Percentiles rank a stretch among this genome's conserved stretches.
Evolutionary conservation across 306 rosid species (phyloP).

Genomic region (Trifolium dubium): DNA sequence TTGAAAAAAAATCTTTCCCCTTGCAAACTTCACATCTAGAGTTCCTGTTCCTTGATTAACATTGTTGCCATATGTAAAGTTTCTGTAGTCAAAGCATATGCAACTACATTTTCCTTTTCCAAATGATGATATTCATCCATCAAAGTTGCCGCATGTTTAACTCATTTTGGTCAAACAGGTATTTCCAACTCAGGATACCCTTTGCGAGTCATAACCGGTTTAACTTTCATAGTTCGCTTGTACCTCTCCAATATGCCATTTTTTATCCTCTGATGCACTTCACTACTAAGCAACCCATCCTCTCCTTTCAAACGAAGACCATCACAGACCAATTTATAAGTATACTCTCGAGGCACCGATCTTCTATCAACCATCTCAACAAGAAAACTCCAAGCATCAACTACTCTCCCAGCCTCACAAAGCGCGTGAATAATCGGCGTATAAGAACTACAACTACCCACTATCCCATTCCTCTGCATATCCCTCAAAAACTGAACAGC

Average conservation of each 20-base stretch:
- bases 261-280: conserved; percentile 59
- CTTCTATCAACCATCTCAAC: conserved; percentile 79
- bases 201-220: conserved; percentile 71
- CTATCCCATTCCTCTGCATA: conserved; percentile 58
- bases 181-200: conserved; percentile 59
- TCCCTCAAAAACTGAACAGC: conserved; percentile 69
- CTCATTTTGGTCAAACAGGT: neutral
- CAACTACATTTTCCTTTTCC: neutral
- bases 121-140: neutral
- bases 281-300: conserved; percentile 47
- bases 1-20: neutral
- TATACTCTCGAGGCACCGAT: conserved; percentile 74
- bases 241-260: conserved; percentile 62
- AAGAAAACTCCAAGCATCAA: conserved; percentile 71
- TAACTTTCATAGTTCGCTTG: conserved; percentile 52
- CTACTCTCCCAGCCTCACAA: conserved; percentile 70
- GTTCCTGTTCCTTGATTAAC: neutral
- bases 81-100: neutral
- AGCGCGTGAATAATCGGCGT: conserved; percentile 81
- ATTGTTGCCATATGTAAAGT: neutral
- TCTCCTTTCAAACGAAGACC: conserved; percentile 52
- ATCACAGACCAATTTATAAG: conserved; percentile 69
- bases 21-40: neutral
- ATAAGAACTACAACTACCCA: conserved; percentile 68
- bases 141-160: neutral